Conservation (phyloP, 352 stramenopile species). For the Poterioochromonas sp. region DNA sequence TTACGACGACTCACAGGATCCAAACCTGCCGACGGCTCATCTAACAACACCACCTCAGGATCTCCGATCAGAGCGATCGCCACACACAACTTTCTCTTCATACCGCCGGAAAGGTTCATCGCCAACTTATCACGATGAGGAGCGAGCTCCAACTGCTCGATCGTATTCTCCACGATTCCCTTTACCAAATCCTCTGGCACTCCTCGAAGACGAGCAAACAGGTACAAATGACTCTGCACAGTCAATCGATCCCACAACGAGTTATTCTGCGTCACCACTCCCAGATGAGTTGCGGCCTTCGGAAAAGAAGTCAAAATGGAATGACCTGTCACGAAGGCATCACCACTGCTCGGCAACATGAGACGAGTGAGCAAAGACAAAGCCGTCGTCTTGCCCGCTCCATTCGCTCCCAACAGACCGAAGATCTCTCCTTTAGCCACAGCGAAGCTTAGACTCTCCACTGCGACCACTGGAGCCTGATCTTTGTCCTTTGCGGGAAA, state of each 20-base stretch:
- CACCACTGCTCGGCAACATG: constrained; percentile 50
- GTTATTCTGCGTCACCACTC: constrained; percentile 7
- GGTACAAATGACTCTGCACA: background rate
- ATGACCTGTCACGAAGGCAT: constrained; percentile 38
- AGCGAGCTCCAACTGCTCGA: background rate
- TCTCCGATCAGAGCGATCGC: constrained; percentile 67
- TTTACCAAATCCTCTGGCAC: background rate
- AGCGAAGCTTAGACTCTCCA: constrained; percentile 60
- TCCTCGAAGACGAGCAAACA: constrained; percentile 35
- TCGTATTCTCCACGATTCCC: background rate
- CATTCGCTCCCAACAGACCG: constrained; percentile 76
- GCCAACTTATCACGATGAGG: constrained; percentile 14
- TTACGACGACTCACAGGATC: constrained; percentile 48
- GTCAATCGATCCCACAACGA: background rate
- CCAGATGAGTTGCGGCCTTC: background rate
- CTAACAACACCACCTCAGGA: constrained; percentile 67
- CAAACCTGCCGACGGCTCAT: constrained; percentile 75
- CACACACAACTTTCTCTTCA: constrained; percentile 77
- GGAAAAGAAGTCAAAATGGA: background rate
- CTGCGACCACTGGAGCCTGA: constrained; percentile 55
- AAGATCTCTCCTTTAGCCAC: constrained; percentile 75
- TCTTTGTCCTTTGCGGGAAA: constrained; percentile 47
- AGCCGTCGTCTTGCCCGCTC: constrained; percentile 77
- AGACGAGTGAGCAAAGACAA: constrained; percentile 84
- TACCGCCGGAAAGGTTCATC: constrained; percentile 51